phyloP scores from a whole-genome alignment of 179 eudicot genomes.

The Carnegiea gigantea region DNA sequence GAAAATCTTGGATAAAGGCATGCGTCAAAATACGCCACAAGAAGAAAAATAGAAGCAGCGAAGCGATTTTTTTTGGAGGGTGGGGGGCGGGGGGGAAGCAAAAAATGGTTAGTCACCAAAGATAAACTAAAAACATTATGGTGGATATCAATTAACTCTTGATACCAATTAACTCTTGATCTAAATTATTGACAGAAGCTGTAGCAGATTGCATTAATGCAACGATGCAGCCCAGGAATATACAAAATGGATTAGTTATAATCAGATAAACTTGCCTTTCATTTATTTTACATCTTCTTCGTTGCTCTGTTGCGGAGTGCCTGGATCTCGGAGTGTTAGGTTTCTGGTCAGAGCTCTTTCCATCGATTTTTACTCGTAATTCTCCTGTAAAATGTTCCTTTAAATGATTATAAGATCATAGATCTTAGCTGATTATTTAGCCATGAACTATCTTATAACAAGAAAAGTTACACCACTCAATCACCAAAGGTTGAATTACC shows the following conservation, averaged over 20 bases:
- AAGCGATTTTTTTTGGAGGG: too few relatives aligned
- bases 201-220: background rate
- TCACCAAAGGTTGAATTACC: background rate
- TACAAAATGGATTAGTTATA: background rate
- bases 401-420: background rate
- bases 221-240: background rate
- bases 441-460: background rate
- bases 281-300: conserved; percentile 92
- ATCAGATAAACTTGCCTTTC: conserved; percentile 68
- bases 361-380: conserved; percentile 58
- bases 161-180: too few relatives aligned
- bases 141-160: too few relatives aligned
- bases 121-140: too few relatives aligned
- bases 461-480: background rate
- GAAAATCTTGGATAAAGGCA: too few relatives aligned
- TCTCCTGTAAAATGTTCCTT: conserved; percentile 46
- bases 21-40: too few relatives aligned
- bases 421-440: background rate
- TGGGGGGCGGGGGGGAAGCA: background rate
- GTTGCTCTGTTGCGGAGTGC: conserved; percentile 97
- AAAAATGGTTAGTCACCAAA: background rate
- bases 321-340: conserved; percentile 89
- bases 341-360: conserved; percentile 72
- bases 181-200: background rate
- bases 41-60: too few relatives aligned